Evolutionary conservation across 1,139 yeast species (phyloP).

Genomic region (Geotrichum cucujoidarum): DNA sequence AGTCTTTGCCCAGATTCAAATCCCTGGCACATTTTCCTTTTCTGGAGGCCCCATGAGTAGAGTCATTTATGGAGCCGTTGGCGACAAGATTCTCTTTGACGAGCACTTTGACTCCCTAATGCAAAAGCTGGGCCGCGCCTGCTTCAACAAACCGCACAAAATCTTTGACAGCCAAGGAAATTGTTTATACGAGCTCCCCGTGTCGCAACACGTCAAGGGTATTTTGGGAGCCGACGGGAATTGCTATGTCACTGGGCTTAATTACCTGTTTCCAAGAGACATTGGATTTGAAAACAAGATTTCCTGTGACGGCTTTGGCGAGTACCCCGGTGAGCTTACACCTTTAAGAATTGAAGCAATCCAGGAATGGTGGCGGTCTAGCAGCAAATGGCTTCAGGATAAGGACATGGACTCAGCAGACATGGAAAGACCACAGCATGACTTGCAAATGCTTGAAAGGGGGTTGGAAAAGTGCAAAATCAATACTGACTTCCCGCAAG

Average conservation of each 20-base stretch:
- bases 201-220: slow-evolving; percentile 77
- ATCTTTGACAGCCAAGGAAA: slow-evolving; percentile 45
- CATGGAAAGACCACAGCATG: slow-evolving; percentile 39
- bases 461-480: no score
- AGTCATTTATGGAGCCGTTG: slow-evolving; percentile 70
- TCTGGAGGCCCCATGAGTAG: slow-evolving; percentile 42
- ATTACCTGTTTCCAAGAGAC: slow-evolving; percentile 81
- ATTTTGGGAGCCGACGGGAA: slow-evolving; percentile 81
- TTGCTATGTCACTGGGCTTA: slow-evolving; percentile 76
- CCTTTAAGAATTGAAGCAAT: slow-evolving; percentile 83
- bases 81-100: slow-evolving; percentile 48
- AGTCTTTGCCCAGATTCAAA: slow-evolving; percentile 89
- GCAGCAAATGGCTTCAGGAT: slow-evolving; percentile 29
- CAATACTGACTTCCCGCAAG: slow-evolving; percentile 75
- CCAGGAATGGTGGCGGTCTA: slow-evolving; percentile 81
- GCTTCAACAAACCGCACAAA: slow-evolving; percentile 71
- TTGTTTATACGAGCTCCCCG: slow-evolving; percentile 34
- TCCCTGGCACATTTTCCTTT: slow-evolving; percentile 84
- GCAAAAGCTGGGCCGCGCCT: slow-evolving; percentile 60
- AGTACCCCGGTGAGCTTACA: slow-evolving; percentile 79
- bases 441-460: slow-evolving; percentile 53
- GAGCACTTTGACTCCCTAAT: slow-evolving; percentile 53
- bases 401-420: not conserved
- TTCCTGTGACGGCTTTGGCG: slow-evolving; percentile 41
- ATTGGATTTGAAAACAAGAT: slow-evolving; percentile 62